Evolutionary conservation across 2,329 filamentous ascomycete genomes (phyloP).

Genomic region (Leptosphaerulina australis): DNA sequence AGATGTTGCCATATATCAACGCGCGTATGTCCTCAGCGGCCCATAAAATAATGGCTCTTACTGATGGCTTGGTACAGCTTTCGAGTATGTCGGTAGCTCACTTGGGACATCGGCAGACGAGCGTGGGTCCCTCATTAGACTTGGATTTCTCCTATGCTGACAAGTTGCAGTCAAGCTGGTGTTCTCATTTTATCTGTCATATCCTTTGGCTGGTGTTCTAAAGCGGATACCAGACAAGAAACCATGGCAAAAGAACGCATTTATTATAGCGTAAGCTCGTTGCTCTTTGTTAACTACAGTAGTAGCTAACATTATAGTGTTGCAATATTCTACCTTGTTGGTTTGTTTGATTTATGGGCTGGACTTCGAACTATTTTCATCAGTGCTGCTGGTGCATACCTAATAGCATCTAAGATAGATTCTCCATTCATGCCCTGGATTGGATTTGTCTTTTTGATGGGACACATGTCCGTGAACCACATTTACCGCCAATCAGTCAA

Average conservation of each 20-base stretch:
- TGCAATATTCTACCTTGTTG: constrained; percentile 88
- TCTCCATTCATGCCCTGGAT: constrained; percentile 98
- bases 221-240: constrained; percentile 88
- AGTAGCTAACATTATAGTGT: constrained; percentile 57
- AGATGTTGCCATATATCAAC: constrained; percentile 70
- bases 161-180: constrained; percentile 84
- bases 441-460: constrained; percentile 91
- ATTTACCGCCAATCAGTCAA: constrained; percentile 77
- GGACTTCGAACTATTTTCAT: constrained; percentile 80
- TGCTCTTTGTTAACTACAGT: background rate
- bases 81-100: constrained; percentile 61
- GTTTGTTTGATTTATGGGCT: constrained; percentile 89
- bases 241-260: constrained; percentile 84
- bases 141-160: constrained; percentile 18
- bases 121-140: constrained; percentile 51
- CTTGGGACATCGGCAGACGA: constrained; percentile 70
- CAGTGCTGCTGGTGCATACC: constrained; percentile 79
- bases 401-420: constrained; percentile 80
- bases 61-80: constrained; percentile 55
- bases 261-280: constrained; percentile 73
- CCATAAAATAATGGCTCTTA: constrained; percentile 5
- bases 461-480: constrained; percentile 90
- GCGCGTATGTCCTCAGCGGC: constrained; percentile 55
- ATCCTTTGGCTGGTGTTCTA: constrained; percentile 83
- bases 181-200: constrained; percentile 87